These are phyloP conservation scores for Arachnomyces sp. DNA, from an alignment of 2,329 filamentous ascomycete genomes.

Conservation along the genomic window DNA sequence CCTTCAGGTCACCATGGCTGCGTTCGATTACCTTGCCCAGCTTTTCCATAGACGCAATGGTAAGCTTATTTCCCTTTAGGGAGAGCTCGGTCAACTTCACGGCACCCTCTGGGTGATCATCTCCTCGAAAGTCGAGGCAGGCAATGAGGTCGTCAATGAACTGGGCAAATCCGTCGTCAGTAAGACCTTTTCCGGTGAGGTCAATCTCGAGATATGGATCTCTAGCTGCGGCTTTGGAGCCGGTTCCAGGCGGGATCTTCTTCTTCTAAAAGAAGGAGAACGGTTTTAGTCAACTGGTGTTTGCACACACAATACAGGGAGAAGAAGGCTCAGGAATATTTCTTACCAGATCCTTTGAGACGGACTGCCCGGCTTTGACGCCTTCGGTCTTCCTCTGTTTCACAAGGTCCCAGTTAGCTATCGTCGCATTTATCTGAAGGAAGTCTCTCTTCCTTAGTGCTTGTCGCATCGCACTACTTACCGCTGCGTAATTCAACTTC, in stretches of 20 bases:
- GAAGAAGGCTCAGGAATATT: neutral
- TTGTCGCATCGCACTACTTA: constrained; percentile 15
- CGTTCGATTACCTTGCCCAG: constrained; percentile 36
- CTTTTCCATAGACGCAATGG: constrained; percentile 31
- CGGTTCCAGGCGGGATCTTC: constrained; percentile 23
- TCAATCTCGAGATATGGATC: constrained; percentile 39
- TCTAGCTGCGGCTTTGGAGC: constrained; percentile 22
- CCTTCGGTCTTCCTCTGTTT: constrained; percentile 39
- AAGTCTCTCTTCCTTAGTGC: neutral
- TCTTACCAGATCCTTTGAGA: constrained; percentile 38
- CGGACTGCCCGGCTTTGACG: constrained; percentile 37
- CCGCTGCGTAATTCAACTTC: constrained; percentile 34
- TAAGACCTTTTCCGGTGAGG: constrained; percentile 38
- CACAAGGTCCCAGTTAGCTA: constrained; percentile 10
- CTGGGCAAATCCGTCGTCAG: constrained; percentile 37
- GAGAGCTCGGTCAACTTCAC: constrained; percentile 41
- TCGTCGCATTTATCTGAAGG: neutral
- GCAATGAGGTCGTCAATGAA: constrained; percentile 37
- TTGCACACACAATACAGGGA: neutral
- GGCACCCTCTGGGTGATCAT: constrained; percentile 20
- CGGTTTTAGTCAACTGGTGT: constrained; percentile 4
- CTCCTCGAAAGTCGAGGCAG: constrained; percentile 29
- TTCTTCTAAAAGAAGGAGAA: constrained; percentile 23
- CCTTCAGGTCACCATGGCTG: constrained; percentile 38
- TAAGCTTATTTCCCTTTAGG: constrained; percentile 39